Evolutionary conservation across 2,329 filamentous ascomycete species (phyloP).

Genomic region (Fusarium sp.): DNA sequence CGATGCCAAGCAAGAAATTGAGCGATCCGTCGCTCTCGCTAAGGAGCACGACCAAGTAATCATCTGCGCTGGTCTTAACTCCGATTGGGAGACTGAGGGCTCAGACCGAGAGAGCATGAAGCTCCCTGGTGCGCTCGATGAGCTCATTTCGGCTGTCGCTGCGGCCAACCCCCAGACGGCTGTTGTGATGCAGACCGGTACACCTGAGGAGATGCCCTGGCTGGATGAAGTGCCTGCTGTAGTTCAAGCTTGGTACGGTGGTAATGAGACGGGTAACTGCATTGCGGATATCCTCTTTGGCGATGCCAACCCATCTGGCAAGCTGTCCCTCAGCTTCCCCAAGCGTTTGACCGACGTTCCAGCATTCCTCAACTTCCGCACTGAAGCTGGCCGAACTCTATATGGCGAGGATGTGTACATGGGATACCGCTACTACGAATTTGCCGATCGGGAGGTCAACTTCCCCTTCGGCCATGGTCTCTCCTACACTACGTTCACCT

Average conservation of each 20-base stretch:
- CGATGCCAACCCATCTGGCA: conserved; percentile 78
- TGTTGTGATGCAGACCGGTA: conserved; percentile 82
- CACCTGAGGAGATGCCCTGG: conserved; percentile 80
- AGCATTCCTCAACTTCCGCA: conserved; percentile 78
- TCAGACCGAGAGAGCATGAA: conserved; percentile 83
- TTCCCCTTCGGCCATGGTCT: conserved; percentile 87
- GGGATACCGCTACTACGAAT: conserved; percentile 85
- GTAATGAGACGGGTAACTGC: conserved; percentile 86
- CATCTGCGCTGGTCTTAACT: conserved; percentile 81
- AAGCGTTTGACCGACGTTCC: conserved; percentile 76
- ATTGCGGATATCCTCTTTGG: conserved; percentile 84
- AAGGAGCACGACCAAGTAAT: conserved; percentile 80
- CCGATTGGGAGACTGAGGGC: conserved; percentile 85
- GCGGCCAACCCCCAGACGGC: conserved; percentile 76
- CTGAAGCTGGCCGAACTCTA: conserved; percentile 76
- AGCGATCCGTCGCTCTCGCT: conserved; percentile 75
- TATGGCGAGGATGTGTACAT: conserved; percentile 87
- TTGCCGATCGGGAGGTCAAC: conserved; percentile 70
- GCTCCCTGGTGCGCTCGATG: conserved; percentile 78
- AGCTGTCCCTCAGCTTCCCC: conserved; percentile 81
- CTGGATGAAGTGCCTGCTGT: conserved; percentile 67
- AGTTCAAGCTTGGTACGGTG: conserved; percentile 85
- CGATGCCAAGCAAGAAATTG: conserved; percentile 69
- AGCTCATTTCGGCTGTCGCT: conserved; percentile 74
- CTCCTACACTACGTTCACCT: conserved; percentile 78